A percentile compares a stretch with the other conserved stretches of the same genome.
Evolutionary conservation across 73 alveolate species (phyloP).

Genomic region (Paramecium bursaria): DNA sequence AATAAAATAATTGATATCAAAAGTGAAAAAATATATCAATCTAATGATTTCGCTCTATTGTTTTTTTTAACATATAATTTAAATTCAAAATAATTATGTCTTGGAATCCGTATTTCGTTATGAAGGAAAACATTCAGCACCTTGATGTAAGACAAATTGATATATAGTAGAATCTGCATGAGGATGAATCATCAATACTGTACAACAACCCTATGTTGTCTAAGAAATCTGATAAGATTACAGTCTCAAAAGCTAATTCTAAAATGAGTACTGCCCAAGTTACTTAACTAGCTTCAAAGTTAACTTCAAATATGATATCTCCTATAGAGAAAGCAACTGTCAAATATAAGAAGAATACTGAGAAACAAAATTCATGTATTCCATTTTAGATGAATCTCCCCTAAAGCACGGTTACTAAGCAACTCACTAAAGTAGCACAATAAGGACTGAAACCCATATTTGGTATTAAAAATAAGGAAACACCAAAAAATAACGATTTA

Average conservation of each 20-base stretch:
- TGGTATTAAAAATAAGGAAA: neutral
- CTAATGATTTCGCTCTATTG: too few relatives aligned
- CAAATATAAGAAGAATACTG: constrained; percentile 22
- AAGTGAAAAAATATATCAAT: too few relatives aligned
- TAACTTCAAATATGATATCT: too few relatives aligned
- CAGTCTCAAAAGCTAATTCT: neutral
- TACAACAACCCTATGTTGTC: constrained; percentile 1
- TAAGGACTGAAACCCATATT: constrained; percentile 34
- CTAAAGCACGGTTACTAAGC: neutral
- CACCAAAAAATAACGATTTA: neutral
- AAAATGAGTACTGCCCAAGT: neutral
- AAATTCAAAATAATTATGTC: constrained; percentile 48
- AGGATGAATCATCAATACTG: neutral
- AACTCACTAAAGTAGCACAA: constrained; percentile 29
- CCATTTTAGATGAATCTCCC: constrained; percentile 53
- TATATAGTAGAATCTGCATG: constrained; percentile 18
- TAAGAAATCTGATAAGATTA: constrained; percentile 1
- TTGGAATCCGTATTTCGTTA: constrained; percentile 46
- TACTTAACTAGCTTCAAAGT: neutral
- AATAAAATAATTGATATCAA: too few relatives aligned
- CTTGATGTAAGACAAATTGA: constrained; percentile 12
- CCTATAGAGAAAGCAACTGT: neutral
- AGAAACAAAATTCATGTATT: constrained; percentile 30
- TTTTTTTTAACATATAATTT: constrained; percentile 24
- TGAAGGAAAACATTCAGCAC: neutral